Base-by-base conservation (phyloP, 2,329 filamentous ascomycete genomes). In the Rhinocladiella mackenziei region DNA sequence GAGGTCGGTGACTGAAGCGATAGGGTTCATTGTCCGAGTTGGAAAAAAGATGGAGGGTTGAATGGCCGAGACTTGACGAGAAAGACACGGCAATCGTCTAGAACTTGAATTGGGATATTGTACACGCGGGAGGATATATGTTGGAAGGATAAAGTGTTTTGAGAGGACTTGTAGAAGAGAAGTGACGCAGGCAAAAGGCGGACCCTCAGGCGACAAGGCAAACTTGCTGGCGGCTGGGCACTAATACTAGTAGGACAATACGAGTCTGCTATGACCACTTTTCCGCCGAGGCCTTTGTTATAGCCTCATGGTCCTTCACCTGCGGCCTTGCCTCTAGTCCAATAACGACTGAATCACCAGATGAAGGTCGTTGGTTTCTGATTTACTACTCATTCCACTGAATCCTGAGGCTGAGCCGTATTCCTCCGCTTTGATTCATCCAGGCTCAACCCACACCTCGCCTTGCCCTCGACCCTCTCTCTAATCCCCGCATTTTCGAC, bases 1-100 rank as follows among this genome's bases (percentile, higher is more conserved):
- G 42, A 32, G 28, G 35, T 44, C 43, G 37, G 28, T 34, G 19
- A 44, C 37, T 28, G 44, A 49, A 30, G 41, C 50, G 39, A 23
- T 43, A 53, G 51, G 40, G 50, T 53, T 50, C 50, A 56, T 55
- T 55, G 52, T 55, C 44, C 45, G 41, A 26, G 31, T 17, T 45
- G 22, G 26, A 22, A 35, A 40, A 29, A 31, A 26, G 25, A 26
- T 17, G 28, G 34, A 31, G 29, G 34, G 5, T 32, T 34, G 44
- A 40, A 32, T 25, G 29, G 37, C 31, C 38, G 38, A 43, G 35
- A 43, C 41, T 42, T n/a, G n/a, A 45, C 42, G 28, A 33, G 30
- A 32, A 28, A 20, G 19, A 37, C 26, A 40, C 43, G 39, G 22
- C 28, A 29, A 34, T 39, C 28, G 44, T 48, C 41, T 33, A 33